phyloP scores from a whole-genome alignment of 805 yeast genomes.

The Pichia nakasei region DNA sequence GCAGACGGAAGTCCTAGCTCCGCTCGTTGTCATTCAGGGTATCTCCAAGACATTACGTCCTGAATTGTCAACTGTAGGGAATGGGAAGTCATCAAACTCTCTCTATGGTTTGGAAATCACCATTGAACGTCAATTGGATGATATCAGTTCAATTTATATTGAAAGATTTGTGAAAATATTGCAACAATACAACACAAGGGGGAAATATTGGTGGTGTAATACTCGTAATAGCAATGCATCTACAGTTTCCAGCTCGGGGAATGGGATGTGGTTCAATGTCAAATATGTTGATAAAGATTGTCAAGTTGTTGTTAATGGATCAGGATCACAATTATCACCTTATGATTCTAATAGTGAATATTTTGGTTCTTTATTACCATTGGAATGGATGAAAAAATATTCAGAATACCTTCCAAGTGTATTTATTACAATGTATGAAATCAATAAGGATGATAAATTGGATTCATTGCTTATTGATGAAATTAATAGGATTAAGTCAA shows the following conservation, averaged over 20 bases:
- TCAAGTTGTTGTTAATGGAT: constrained; percentile 8
- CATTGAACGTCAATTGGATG: constrained; percentile 18
- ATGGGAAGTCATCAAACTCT: background rate
- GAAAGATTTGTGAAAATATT: constrained; percentile 5
- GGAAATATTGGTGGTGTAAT: constrained; percentile 10
- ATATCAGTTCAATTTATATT: constrained; percentile 17
- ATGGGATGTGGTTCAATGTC: constrained; percentile 8
- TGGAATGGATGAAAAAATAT: constrained; percentile 48
- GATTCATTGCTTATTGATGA: constrained; percentile 28
- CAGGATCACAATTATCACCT: constrained; percentile 33
- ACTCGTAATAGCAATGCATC: too few species aligned
- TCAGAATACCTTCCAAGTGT: constrained; percentile 38
- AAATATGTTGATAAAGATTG: constrained; percentile 5
- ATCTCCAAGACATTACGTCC: constrained; percentile 17
- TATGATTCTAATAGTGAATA: constrained; percentile 29
- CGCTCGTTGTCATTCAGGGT: constrained; percentile 36
- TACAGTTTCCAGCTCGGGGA: too few species aligned
- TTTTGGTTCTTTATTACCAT: constrained; percentile 35
- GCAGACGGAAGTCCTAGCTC: constrained; percentile 27
- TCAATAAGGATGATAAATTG: constrained; percentile 20
- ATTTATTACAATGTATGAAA: constrained; percentile 35
- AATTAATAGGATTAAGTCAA: constrained; percentile 26
- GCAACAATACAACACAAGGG: constrained; percentile 4
- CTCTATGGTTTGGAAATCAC: constrained; percentile 10
- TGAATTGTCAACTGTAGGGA: background rate